A percentile compares a stretch with the other conserved stretches of the same genome.
phyloP scores from a whole-genome alignment of 768 basidiomycete genomes.

The Neoboletus magnificus region DNA sequence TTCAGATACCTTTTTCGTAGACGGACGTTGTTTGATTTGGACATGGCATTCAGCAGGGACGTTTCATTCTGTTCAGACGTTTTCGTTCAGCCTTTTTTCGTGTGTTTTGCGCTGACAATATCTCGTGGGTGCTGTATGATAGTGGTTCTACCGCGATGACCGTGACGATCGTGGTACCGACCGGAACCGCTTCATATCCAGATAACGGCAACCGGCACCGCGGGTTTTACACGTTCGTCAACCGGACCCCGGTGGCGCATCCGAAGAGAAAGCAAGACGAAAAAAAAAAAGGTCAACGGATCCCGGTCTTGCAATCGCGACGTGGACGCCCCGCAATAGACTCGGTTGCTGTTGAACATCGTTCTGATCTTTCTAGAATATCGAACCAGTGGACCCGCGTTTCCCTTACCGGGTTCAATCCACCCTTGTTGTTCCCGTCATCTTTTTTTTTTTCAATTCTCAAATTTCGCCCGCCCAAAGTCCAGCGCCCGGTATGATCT shows the following conservation, averaged over 20 bases:
- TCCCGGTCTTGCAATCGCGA: neutral
- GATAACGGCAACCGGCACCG: slow-evolving; percentile 9
- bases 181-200: slow-evolving; percentile 11
- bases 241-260: neutral
- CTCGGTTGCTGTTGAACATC: neutral
- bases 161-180: slow-evolving; percentile 4
- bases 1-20: slow-evolving; percentile 21
- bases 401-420: neutral
- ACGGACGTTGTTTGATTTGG: slow-evolving; percentile 25
- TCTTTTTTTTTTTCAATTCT: neutral
- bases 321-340: neutral
- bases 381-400: neutral
- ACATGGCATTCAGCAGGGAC: slow-evolving; percentile 15
- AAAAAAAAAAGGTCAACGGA: neutral
- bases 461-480: neutral
- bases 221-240: neutral
- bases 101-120: neutral
- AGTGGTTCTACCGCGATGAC: neutral
- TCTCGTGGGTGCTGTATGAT: neutral
- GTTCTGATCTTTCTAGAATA: neutral
- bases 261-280: neutral
- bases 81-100: neutral
- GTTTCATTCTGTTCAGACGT: slow-evolving; percentile 1
- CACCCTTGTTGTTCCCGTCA: neutral
- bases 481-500: neutral